Conservation (phyloP, 169 alveolate species). For the Babesia microti region DNA sequence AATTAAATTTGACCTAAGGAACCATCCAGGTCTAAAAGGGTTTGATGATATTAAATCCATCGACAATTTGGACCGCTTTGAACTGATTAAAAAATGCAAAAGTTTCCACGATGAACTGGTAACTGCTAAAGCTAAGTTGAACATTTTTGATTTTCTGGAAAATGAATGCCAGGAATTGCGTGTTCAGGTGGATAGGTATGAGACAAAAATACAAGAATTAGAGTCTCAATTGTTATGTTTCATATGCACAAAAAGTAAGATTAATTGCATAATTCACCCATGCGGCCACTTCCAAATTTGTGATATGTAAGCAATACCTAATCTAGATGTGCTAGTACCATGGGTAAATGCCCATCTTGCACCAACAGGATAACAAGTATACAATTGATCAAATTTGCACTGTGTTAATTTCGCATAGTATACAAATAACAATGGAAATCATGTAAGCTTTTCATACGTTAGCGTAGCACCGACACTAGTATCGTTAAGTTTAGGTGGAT, state of each 20-base stretch:
- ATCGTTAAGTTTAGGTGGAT: too few relatives aligned
- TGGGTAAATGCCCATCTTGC: slow-evolving; percentile 28
- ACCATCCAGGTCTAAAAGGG: too few relatives aligned
- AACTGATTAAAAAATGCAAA: too few relatives aligned
- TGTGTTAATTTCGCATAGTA: too few relatives aligned
- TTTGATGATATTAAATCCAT: too few relatives aligned
- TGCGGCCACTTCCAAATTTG: slow-evolving; percentile 42
- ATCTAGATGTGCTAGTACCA: slow-evolving; percentile 28
- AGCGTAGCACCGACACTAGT: too few relatives aligned
- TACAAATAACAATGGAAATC: too few relatives aligned
- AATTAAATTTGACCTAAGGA: slow-evolving; percentile 10
- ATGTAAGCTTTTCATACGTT: too few relatives aligned
- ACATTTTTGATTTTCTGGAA: slow-evolving; percentile 16
- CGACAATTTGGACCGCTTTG: too few relatives aligned
- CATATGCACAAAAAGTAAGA: slow-evolving; percentile 29
- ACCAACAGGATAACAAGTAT: slow-evolving; percentile 11
- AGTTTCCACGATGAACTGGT: too few relatives aligned
- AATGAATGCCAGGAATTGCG: slow-evolving; percentile 15
- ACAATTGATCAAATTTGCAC: slow-evolving; percentile 14
- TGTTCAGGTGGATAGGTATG: slow-evolving; percentile 23
- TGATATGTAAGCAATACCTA: slow-evolving; percentile 17
- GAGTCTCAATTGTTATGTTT: slow-evolving; percentile 30
- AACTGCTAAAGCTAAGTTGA: too few relatives aligned
- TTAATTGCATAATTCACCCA: slow-evolving; percentile 37
- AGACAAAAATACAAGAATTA: slow-evolving; percentile 9